These are phyloP conservation scores for Coemansia brasiliensis DNA, from an alignment of 192 early-diverging fungal species.

Conservation along the genomic window DNA sequence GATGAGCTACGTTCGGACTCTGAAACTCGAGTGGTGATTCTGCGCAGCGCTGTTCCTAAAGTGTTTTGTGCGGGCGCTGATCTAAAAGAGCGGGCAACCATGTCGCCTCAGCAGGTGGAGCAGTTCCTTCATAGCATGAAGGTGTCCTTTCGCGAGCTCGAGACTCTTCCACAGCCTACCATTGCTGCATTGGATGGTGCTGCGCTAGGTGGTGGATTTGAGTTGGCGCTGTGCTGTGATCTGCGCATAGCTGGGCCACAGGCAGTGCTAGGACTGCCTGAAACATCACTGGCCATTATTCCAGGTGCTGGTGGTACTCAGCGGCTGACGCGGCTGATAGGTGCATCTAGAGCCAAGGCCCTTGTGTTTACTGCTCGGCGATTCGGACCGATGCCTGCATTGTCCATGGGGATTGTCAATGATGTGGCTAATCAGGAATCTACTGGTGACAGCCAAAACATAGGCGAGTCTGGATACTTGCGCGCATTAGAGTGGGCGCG, in stretches of 20 bases:
- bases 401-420: slow-evolving; percentile 77
- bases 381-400: slow-evolving; percentile 65
- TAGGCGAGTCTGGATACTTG: slow-evolving; percentile 36
- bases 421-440: slow-evolving; percentile 28
- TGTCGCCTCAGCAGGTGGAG: slow-evolving; percentile 74
- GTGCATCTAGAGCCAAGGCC: slow-evolving; percentile 84
- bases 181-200: slow-evolving; percentile 93
- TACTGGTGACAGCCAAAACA: slow-evolving; percentile 23
- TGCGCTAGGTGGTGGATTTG: slow-evolving; percentile 90
- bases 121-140: slow-evolving; percentile 80
- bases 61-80: slow-evolving; percentile 97
- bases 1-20: slow-evolving; percentile 61
- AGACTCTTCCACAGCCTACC: slow-evolving; percentile 86
- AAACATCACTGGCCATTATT: slow-evolving; percentile 93
- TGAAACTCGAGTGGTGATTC: slow-evolving; percentile 72
- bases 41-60: slow-evolving; percentile 73
- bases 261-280: slow-evolving; percentile 84
- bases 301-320: slow-evolving; percentile 97
- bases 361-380: slow-evolving; percentile 85
- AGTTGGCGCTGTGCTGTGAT: slow-evolving; percentile 88
- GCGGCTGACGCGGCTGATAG: slow-evolving; percentile 84
- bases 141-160: slow-evolving; percentile 77
- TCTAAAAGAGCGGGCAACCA: slow-evolving; percentile 85
- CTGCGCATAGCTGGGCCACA: slow-evolving; percentile 79
- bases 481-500: slow-evolving; percentile 79